Evolutionary conservation across 2,329 filamentous ascomycete genomes (phyloP).

Genomic region (Thielaviopsis euricoi): DNA sequence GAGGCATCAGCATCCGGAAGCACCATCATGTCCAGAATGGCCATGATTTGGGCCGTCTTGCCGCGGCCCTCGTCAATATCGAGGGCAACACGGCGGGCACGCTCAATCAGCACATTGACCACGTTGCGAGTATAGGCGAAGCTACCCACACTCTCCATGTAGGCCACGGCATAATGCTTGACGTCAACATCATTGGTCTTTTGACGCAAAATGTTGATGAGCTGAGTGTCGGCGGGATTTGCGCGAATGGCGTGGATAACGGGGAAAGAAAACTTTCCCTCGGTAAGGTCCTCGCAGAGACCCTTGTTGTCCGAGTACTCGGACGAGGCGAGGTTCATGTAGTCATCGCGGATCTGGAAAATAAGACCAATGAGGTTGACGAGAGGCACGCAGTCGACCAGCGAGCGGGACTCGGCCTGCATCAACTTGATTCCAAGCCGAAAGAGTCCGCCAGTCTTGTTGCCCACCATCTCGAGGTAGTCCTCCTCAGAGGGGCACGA

Average conservation of each 20-base stretch:
- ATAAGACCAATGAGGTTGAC: conserved; percentile 73
- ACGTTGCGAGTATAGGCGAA: conserved; percentile 72
- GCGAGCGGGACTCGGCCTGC: conserved; percentile 50
- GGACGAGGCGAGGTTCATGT: conserved; percentile 64
- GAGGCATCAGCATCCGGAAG: background rate
- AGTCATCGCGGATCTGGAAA: conserved; percentile 88
- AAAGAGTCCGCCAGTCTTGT: conserved; percentile 82
- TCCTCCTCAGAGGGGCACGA: conserved; percentile 75
- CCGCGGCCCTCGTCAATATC: conserved; percentile 46
- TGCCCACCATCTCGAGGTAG: conserved; percentile 86
- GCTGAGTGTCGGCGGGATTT: conserved; percentile 55
- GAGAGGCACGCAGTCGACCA: conserved; percentile 61
- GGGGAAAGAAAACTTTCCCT: conserved; percentile 93
- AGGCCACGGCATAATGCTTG: conserved; percentile 76
- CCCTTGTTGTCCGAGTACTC: conserved; percentile 81
- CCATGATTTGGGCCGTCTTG: conserved; percentile 39
- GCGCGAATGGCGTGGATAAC: conserved; percentile 84
- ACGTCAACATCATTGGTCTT: conserved; percentile 75
- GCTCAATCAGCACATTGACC: conserved; percentile 43
- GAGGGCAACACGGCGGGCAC: conserved; percentile 45
- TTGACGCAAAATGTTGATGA: conserved; percentile 86
- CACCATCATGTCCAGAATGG: conserved; percentile 52
- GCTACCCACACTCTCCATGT: conserved; percentile 81
- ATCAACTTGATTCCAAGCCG: conserved; percentile 73
- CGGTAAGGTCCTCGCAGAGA: conserved; percentile 84